Conservation (phyloP, 306 rosid genomes). For the Trifolium fragiferum region DNA sequence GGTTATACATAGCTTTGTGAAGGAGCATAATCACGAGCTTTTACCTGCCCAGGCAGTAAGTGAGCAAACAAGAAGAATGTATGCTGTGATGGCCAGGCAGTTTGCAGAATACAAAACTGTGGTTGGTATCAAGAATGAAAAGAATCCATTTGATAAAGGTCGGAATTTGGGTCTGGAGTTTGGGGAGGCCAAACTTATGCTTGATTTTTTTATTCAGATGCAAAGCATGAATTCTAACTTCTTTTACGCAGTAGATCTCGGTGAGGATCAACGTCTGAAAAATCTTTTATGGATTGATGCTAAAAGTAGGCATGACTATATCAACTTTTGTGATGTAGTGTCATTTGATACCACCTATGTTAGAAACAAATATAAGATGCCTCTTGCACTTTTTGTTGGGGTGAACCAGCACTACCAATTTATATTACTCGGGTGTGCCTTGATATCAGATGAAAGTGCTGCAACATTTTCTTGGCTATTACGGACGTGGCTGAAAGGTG, state of each 20-base stretch:
- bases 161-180: conserved; percentile 80
- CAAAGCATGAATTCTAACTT: conserved; percentile 83
- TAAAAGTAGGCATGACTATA: conserved; percentile 90
- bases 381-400: conserved; percentile 91
- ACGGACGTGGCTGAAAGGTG: conserved; percentile 84
- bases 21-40: conserved; percentile 95
- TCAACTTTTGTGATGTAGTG: conserved; percentile 81
- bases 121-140: conserved; percentile 86
- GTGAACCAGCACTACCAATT: conserved; percentile 97
- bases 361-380: conserved; percentile 92
- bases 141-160: conserved; percentile 83
- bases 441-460: conserved; percentile 83
- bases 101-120: conserved; percentile 96
- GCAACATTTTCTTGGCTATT: conserved; percentile 78
- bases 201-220: conserved; percentile 81
- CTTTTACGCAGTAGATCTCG: conserved; percentile 84
- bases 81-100: conserved; percentile 99
- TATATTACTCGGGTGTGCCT: conserved; percentile 92
- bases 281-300: conserved; percentile 93
- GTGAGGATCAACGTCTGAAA: conserved; percentile 87
- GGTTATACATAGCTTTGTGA: conserved; percentile 95
- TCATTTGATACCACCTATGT: conserved; percentile 85
- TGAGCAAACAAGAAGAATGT: conserved; percentile 97
- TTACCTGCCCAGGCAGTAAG: conserved; percentile 99
- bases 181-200: conserved; percentile 77